Percentiles rank a stretch among this genome's conserved stretches.
Conservation (phyloP, 805 yeast genomes). For the Hanseniaspora pseudoguilliermondii region DNA sequence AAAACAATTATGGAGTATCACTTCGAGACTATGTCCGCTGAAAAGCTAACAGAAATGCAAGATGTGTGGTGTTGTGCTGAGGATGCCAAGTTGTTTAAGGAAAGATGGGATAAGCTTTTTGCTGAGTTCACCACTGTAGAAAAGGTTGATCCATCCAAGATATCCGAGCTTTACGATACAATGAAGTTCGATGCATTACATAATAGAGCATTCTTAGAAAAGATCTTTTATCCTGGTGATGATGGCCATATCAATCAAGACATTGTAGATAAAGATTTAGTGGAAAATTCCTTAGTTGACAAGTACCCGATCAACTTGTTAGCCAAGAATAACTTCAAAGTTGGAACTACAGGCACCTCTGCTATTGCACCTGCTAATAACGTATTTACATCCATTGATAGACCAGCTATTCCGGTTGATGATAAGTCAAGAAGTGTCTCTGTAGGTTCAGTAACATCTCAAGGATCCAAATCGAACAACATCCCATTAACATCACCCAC, state of each 20-base stretch:
- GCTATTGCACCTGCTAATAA: conserved; percentile 19
- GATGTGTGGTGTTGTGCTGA: conserved; percentile 92
- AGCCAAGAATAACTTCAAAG: conserved; percentile 65
- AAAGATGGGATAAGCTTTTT: conserved; percentile 94
- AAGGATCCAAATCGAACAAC: neutral
- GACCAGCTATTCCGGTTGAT: neutral
- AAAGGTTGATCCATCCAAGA: conserved; percentile 94
- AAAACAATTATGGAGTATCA: conserved; percentile 47
- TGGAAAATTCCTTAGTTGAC: conserved; percentile 40
- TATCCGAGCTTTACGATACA: conserved; percentile 91
- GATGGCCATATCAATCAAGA: conserved; percentile 30
- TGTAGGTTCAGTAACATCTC: conserved; percentile 11
- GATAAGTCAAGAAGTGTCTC: conserved; percentile 13
- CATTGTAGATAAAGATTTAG: conserved; percentile 21
- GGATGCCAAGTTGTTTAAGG: conserved; percentile 78
- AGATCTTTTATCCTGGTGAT: conserved; percentile 52
- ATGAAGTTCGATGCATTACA: conserved; percentile 98
- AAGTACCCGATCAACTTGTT: conserved; percentile 62
- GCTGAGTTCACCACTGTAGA: conserved; percentile 85
- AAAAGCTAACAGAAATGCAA: conserved; percentile 58
- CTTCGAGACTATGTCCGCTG: conserved; percentile 47
- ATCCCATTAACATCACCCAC: conserved; percentile 19
- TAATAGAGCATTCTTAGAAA: conserved; percentile 76
- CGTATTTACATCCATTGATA: neutral
- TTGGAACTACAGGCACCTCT: conserved; percentile 26